Evolutionary conservation across 2,329 filamentous ascomycete genomes (phyloP).

Genomic region (Myriosclerotinia duriaeana): DNA sequence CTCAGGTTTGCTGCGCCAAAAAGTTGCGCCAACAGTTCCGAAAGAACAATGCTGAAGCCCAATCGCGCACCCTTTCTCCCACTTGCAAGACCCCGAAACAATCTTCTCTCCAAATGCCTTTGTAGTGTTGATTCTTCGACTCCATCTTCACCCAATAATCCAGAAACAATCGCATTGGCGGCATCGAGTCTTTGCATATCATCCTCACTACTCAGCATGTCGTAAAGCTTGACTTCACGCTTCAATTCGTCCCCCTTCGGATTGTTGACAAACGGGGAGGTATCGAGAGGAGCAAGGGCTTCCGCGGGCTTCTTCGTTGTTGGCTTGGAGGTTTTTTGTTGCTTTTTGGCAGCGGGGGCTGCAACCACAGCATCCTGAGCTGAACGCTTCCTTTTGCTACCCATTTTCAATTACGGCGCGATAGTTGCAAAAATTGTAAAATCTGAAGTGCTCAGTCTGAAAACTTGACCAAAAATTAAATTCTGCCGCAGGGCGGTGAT

Average conservation of each 20-base stretch:
- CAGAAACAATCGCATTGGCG: slow-evolving; percentile 57
- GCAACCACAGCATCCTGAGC: slow-evolving; percentile 31
- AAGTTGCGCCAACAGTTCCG: slow-evolving; percentile 73
- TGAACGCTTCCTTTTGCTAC: slow-evolving; percentile 47
- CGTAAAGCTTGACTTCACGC: slow-evolving; percentile 60
- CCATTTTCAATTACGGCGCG: slow-evolving; percentile 40
- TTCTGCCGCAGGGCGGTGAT: slow-evolving; percentile 20
- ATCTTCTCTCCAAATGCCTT: slow-evolving; percentile 58
- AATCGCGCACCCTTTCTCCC: slow-evolving; percentile 83
- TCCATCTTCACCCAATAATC: slow-evolving; percentile 52
- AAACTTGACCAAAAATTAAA: slow-evolving; percentile 22
- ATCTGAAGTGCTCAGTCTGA: slow-evolving; percentile 6
- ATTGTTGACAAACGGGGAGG: slow-evolving; percentile 52
- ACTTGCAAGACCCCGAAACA: slow-evolving; percentile 87
- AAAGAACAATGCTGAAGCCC: slow-evolving; percentile 85
- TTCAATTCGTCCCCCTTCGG: slow-evolving; percentile 54
- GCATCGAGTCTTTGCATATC: slow-evolving; percentile 55
- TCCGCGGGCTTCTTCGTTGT: slow-evolving; percentile 25
- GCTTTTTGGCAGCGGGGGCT: slow-evolving; percentile 35
- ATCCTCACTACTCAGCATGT: slow-evolving; percentile 61
- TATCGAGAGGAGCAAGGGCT: slow-evolving; percentile 30
- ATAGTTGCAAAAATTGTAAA: not conserved
- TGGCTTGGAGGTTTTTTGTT: slow-evolving; percentile 30
- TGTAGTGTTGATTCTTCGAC: slow-evolving; percentile 54
- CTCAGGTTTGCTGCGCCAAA: slow-evolving; percentile 54